Evolutionary conservation across 257 asterid species (phyloP).

Genomic region (Rubia yunnanensis): DNA sequence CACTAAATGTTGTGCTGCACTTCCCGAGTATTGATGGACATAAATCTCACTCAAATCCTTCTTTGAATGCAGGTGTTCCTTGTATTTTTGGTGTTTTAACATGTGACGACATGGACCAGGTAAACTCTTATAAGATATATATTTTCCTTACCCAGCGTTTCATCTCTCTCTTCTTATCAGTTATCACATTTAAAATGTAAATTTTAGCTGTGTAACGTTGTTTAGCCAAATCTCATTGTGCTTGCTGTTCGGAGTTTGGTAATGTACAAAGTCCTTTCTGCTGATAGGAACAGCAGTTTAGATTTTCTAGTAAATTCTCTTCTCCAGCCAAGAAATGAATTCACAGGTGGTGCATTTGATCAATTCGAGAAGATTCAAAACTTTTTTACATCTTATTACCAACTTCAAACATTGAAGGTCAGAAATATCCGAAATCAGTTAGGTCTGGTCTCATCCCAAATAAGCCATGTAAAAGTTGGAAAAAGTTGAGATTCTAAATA

Average conservation of each 20-base stretch:
- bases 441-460: not conserved
- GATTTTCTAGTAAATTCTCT: not conserved
- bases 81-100: conserved; percentile 94
- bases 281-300: not conserved
- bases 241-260: not conserved
- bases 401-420: not conserved
- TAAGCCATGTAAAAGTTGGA: not conserved
- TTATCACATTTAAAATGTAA: not conserved
- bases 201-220: not conserved
- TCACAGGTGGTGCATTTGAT: not conserved
- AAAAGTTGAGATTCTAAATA: not conserved
- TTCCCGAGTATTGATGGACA: conserved; percentile 11
- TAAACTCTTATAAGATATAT: conserved; percentile 16
- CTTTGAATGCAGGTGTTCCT: conserved; percentile 60
- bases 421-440: not conserved
- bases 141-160: not conserved
- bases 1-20: not conserved
- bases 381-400: not conserved
- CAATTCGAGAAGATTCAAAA: too few relatives aligned
- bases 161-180: not conserved
- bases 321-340: not conserved
- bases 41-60: not conserved
- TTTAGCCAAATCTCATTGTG: not conserved
- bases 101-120: conserved; percentile 90
- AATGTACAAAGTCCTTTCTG: not conserved